Evolutionary conservation across 1,284 basidiomycete species (phyloP).

Genomic region (Inonotus hispidus): DNA sequence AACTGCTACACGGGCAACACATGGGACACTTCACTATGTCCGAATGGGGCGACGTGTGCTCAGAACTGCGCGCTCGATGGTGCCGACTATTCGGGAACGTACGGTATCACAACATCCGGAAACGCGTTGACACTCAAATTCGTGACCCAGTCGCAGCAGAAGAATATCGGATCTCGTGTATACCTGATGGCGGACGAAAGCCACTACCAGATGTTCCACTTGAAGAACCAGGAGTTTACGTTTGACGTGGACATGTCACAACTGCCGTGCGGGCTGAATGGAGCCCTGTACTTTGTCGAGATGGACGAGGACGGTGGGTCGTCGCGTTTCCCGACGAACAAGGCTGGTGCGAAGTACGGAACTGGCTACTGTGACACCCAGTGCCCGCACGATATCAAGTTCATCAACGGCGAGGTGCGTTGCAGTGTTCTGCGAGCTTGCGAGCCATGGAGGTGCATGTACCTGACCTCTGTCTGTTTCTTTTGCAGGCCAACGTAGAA

Average conservation of each 20-base stretch:
- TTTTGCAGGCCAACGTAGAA: constrained; percentile 22
- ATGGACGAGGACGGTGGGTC: constrained; percentile 54
- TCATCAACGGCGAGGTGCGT: constrained; percentile 47
- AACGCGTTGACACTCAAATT: constrained; percentile 32
- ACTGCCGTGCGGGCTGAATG: constrained; percentile 29
- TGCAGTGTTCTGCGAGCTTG: background rate
- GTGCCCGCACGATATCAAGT: constrained; percentile 53
- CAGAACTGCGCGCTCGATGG: constrained; percentile 35
- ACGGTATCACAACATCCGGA: constrained; percentile 38
- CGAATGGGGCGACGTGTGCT: constrained; percentile 40
- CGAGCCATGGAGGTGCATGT: no score
- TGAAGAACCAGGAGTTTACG: constrained; percentile 27
- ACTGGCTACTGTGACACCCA: constrained; percentile 56
- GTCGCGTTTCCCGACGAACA: constrained; percentile 44
- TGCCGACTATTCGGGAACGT: constrained; percentile 35
- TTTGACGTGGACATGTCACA: constrained; percentile 27
- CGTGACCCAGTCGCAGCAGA: constrained; percentile 20
- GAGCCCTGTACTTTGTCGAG: constrained; percentile 39
- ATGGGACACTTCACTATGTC: constrained; percentile 45
- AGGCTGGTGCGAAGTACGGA: constrained; percentile 51
- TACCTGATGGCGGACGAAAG: constrained; percentile 25
- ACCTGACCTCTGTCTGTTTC: background rate
- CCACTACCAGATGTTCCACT: constrained; percentile 26
- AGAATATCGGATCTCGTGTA: constrained; percentile 27
- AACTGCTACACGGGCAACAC: constrained; percentile 55